phyloP scores from a whole-genome alignment of 2,329 filamentous ascomycete species.

The Lithohypha guttulata region DNA sequence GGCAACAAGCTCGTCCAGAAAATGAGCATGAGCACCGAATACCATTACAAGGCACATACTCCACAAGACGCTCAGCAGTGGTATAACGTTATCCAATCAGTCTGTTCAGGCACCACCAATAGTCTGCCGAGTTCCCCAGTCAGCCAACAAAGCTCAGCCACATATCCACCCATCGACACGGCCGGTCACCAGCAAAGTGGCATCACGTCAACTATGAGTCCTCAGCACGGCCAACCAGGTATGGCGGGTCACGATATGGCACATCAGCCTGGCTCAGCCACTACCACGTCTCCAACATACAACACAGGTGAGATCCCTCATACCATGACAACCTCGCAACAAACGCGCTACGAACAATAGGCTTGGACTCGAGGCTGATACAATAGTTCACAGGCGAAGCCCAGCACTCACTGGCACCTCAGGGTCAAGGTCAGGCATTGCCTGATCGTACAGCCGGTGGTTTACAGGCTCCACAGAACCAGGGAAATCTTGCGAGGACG shows the following conservation, averaged over 20 bases:
- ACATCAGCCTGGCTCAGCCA: neutral
- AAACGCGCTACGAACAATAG: neutral
- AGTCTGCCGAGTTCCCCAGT: slow-evolving; percentile 18
- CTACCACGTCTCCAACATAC: neutral
- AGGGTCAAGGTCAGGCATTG: neutral
- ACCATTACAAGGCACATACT: slow-evolving; percentile 79
- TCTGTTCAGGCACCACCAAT: slow-evolving; percentile 11
- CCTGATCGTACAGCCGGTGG: neutral
- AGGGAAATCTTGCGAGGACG: neutral
- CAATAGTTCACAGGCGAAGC: too few relatives aligned
- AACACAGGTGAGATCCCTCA: neutral
- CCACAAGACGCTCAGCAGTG: slow-evolving; percentile 71
- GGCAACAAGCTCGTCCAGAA: slow-evolving; percentile 68
- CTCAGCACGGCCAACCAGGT: neutral
- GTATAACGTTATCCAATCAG: slow-evolving; percentile 56
- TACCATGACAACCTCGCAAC: neutral
- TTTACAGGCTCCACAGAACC: neutral
- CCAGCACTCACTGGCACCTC: neutral
- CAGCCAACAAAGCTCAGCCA: neutral
- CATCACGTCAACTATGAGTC: neutral
- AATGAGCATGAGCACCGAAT: slow-evolving; percentile 66
- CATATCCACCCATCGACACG: slow-evolving; percentile 4
- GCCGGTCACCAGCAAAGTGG: neutral
- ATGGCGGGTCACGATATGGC: neutral
- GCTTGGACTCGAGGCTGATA: neutral